These are phyloP conservation scores for Xylaria bambusicola DNA, from an alignment of 495 filamentous ascomycete species.

Conservation along the genomic window DNA sequence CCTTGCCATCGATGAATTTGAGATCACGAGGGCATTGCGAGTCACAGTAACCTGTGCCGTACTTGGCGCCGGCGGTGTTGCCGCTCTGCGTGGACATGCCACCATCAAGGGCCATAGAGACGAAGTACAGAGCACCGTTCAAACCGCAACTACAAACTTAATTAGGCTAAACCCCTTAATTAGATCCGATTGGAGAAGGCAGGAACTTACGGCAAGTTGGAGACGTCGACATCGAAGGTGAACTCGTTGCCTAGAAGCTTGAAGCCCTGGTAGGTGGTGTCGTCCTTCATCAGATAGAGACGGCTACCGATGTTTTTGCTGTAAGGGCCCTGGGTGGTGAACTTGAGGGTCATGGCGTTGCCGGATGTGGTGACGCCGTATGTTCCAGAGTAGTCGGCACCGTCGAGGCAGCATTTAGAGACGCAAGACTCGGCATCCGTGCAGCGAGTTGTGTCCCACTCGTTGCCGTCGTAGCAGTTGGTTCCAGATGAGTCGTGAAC, in stretches of 20 bases:
- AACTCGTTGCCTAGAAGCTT: constrained; percentile 68
- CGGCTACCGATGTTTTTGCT: constrained; percentile 63
- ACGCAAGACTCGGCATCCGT: constrained; percentile 57
- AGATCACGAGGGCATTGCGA: constrained; percentile 56
- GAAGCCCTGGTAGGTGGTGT: constrained; percentile 62
- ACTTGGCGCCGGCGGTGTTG: constrained; percentile 62
- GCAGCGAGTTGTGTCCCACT: constrained; percentile 60
- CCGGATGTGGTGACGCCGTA: constrained; percentile 63
- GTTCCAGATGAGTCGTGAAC: constrained; percentile 55
- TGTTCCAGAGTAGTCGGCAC: constrained; percentile 60
- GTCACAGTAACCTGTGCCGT: constrained; percentile 61
- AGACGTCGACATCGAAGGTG: constrained; percentile 69
- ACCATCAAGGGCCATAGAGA: constrained; percentile 58
- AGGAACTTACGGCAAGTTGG: constrained; percentile 50
- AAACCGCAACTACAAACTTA: constrained; percentile 53
- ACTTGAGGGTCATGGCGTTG: constrained; percentile 56
- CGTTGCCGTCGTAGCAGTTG: constrained; percentile 67
- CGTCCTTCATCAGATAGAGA: constrained; percentile 60
- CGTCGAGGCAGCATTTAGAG: constrained; percentile 61
- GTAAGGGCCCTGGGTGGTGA: constrained; percentile 54
- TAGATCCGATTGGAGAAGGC: not conserved
- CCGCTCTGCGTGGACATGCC: constrained; percentile 46
- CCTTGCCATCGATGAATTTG: constrained; percentile 53
- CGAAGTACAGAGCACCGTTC: constrained; percentile 57
- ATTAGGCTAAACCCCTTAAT: not conserved